These are phyloP conservation scores for Amanita polypyramis DNA, from an alignment of 768 basidiomycete genomes.

Conservation along the genomic window DNA sequence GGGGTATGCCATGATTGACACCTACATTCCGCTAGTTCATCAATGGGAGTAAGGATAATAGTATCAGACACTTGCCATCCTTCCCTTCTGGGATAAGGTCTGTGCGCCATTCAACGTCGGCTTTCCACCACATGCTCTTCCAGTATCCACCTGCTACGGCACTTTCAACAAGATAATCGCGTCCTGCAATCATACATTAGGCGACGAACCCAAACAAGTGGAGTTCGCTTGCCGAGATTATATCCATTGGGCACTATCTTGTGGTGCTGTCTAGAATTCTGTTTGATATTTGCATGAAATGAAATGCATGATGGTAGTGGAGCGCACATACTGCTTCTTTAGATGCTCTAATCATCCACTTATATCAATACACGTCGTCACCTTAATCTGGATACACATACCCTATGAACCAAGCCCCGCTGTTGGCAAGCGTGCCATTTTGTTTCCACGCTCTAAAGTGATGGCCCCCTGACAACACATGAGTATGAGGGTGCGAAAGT, in stretches of 20 bases:
- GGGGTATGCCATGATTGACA: constrained; percentile 71
- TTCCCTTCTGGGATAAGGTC: constrained; percentile 62
- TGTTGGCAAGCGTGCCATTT: constrained; percentile 63
- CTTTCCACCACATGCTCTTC: constrained; percentile 63
- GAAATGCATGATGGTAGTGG: constrained; percentile 1
- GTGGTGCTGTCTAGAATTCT: constrained; percentile 56
- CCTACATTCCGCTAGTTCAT: constrained; percentile 27
- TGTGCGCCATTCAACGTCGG: constrained; percentile 65
- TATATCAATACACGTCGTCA: not conserved
- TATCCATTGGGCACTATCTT: constrained; percentile 73
- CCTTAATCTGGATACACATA: constrained; percentile 20
- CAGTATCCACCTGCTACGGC: constrained; percentile 53
- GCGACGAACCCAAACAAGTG: not conserved
- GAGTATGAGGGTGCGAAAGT: constrained; percentile 1
- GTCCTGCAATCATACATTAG: constrained; percentile 27
- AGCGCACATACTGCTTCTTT: constrained; percentile 52
- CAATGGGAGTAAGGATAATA: not conserved
- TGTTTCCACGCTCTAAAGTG: constrained; percentile 89
- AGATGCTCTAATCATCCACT: constrained; percentile 41
- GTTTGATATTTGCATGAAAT: constrained; percentile 6
- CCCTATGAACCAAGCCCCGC: constrained; percentile 83
- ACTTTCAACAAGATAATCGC: constrained; percentile 64
- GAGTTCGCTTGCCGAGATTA: constrained; percentile 33
- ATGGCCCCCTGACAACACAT: constrained; percentile 49
- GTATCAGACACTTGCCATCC: not conserved